Percentiles rank a stretch among this genome's conserved stretches.
phyloP scores from a whole-genome alignment of 148 eudicot species.

The Fagopyrum esculentum region DNA sequence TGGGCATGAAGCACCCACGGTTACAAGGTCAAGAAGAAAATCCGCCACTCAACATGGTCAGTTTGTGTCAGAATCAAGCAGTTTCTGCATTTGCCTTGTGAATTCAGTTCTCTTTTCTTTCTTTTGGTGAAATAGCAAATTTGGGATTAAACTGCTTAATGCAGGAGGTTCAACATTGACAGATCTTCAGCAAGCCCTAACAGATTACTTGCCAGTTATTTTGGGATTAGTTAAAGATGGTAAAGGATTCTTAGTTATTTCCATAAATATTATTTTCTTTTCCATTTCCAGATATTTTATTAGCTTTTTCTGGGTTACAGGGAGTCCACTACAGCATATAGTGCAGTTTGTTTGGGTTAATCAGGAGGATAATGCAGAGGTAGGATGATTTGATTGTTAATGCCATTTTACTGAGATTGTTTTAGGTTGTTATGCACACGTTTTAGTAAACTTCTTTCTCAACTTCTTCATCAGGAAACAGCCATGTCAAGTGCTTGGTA shows the following conservation, averaged over 20 bases:
- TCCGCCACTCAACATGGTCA: conserved; percentile 87
- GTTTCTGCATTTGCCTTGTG: background rate
- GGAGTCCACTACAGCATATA: conserved; percentile 81
- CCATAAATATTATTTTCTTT: background rate
- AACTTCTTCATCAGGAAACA: conserved; percentile 55
- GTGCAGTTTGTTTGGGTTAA: conserved; percentile 86
- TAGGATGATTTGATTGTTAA: conserved; percentile 20
- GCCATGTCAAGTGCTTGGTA: conserved; percentile 91
- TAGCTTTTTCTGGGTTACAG: conserved; percentile 30
- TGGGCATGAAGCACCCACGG: conserved; percentile 87
- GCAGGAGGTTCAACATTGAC: conserved; percentile 86
- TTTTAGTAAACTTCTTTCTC: background rate
- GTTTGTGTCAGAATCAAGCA: conserved; percentile 15
- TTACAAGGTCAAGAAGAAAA: conserved; percentile 76
- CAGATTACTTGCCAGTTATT: conserved; percentile 88
- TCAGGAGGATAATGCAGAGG: conserved; percentile 94
- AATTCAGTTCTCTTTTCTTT: background rate
- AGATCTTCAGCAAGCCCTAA: conserved; percentile 94
- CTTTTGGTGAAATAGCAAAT: conserved; percentile 6
- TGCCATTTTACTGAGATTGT: background rate
- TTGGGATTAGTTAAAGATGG: conserved; percentile 95
- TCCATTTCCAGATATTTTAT: background rate
- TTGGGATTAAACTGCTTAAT: conserved; percentile 15
- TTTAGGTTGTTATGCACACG: background rate
- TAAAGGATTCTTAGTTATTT: conserved; percentile 21